Evolutionary conservation across 2,329 filamentous ascomycete genomes (phyloP), one percentile per base, ranked within the genome.

Genomic region (Lizonia empirigonia): DNA sequence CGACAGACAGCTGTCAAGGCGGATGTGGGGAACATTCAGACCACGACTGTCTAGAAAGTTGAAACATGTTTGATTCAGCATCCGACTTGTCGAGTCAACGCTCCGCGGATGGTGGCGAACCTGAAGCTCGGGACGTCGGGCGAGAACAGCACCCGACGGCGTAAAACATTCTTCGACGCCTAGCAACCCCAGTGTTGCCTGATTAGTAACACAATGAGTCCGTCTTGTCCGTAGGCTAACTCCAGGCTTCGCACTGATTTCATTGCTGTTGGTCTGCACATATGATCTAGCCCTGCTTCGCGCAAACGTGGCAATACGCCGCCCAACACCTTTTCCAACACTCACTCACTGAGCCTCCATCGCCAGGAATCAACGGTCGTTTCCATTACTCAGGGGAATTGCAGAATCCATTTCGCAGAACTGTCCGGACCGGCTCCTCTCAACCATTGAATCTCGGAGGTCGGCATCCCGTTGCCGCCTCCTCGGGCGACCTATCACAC

Each of bases 191-290:
- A 56, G 41, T 38, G 30, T 26, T 45, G 27, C 38, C 47, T 63
- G 41, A 65, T 66, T 65, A 62, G 63, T 32, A 41, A 57, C 32
- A 35, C 22, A 32, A 64, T 67, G 68, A 56, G 50, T 66, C 67
- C 67, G 64, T 57, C 45, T 55, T 46, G 41, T 41, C 60, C 60
- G 60, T 48, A 52, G 55, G 36, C 63, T 70, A 69, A 56, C 53
- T 53, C 36, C 29, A 49, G 46, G 27, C 22, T 44, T 44, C 38
- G 52, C 50, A 53, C 58, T 63, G 59, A 61, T 64, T 64, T 66
- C 52, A 58, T 54, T 55, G 42, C 20, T 46, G 49, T 36, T 45
- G 47, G 53, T 54, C 49, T 60, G 57, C 63, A 64, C 19, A 47
- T 47, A 52, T 35, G 38, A 39, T 48, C 38, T 48, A 32, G 34